These are phyloP conservation scores for Plasmodium malariae DNA, from an alignment of 169 alveolate species.

Conservation along the genomic window DNA sequence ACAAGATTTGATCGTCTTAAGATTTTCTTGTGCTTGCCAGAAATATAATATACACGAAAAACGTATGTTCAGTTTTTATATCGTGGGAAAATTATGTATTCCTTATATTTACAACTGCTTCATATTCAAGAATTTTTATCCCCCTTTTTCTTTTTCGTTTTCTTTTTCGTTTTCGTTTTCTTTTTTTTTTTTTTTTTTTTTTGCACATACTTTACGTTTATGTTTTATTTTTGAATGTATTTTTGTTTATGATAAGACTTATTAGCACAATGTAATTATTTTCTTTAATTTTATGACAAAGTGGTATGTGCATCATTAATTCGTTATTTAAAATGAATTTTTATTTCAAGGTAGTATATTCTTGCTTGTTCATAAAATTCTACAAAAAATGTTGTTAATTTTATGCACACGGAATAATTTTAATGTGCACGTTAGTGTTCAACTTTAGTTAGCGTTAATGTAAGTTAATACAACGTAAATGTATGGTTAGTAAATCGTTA, in stretches of 20 bases:
- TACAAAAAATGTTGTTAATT: conserved; percentile 45
- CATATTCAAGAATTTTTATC: not conserved
- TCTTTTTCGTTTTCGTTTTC: not conserved
- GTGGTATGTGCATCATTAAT: too few species aligned
- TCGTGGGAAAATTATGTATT: not conserved
- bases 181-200: too few species aligned
- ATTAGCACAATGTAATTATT: too few species aligned
- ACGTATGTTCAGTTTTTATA: not conserved
- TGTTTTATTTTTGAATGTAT: too few species aligned
- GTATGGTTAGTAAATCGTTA: too few species aligned
- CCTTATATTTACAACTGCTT: not conserved
- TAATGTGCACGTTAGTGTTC: too few species aligned
- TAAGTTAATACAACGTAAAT: too few species aligned
- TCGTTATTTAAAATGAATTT: conserved; percentile 11
- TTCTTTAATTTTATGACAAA: too few species aligned
- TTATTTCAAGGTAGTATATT: conserved; percentile 1
- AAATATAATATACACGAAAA: too few species aligned
- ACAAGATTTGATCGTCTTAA: not conserved
- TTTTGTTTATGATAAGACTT: too few species aligned
- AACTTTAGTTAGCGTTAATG: too few species aligned
- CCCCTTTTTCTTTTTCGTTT: not conserved
- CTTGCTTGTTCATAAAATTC: conserved; percentile 59
- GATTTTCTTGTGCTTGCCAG: not conserved
- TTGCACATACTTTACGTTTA: not conserved
- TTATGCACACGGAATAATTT: conserved; percentile 57